phyloP scores from a whole-genome alignment of 257 asterid species.

The Solanum peruvianum region DNA sequence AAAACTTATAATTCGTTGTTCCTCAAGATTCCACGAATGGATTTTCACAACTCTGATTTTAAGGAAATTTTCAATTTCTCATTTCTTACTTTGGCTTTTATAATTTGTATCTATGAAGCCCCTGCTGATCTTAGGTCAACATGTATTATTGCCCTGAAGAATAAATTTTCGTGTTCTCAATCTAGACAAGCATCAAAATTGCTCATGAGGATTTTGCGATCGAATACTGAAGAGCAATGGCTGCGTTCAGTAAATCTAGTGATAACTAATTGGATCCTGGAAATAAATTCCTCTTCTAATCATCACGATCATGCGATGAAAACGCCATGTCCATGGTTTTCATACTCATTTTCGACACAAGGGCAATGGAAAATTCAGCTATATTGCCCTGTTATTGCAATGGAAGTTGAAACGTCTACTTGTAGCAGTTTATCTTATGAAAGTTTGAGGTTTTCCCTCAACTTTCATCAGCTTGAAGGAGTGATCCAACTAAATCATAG shows the following conservation, averaged over 20 bases:
- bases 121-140: slow-evolving; percentile 41
- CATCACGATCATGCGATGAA: no score
- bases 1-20: slow-evolving; percentile 4
- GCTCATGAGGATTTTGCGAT: slow-evolving; percentile 54
- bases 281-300: no score
- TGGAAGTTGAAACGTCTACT: no score
- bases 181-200: slow-evolving; percentile 32
- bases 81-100: slow-evolving; percentile 46
- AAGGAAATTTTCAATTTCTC: slow-evolving; percentile 49
- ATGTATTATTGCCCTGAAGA: slow-evolving; percentile 37
- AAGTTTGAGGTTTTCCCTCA: no score
- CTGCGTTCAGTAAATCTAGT: slow-evolving; percentile 61
- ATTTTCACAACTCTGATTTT: not conserved
- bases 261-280: no score
- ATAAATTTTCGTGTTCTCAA: slow-evolving; percentile 33
- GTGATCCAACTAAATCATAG: no score
- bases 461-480: no score
- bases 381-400: no score
- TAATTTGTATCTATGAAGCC: slow-evolving; percentile 71
- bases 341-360: no score
- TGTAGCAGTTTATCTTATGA: no score
- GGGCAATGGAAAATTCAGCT: no score
- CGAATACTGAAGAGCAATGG: slow-evolving; percentile 62
- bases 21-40: slow-evolving; percentile 17
- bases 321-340: no score